Evolutionary conservation across 331 rosid species (phyloP), one percentile per base, ranked within the genome.

Genomic region (Pyrus hybrid): DNA sequence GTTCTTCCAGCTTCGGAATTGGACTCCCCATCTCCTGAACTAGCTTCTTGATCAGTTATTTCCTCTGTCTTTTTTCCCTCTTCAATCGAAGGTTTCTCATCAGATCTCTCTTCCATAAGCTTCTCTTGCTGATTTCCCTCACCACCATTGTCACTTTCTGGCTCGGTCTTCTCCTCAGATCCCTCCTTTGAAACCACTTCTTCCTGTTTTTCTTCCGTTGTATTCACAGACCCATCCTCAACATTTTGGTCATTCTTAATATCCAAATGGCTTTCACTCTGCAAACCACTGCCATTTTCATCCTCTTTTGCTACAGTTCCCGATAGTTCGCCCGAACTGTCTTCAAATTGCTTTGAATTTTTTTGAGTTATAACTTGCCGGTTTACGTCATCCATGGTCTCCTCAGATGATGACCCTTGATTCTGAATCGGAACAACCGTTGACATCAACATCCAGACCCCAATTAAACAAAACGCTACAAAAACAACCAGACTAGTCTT

Each of bases 371-470:
- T 78, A 28, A 66, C 58, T 56, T 73, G 77, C 25, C 2, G 41
- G 26, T 82, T 83, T 32, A 78, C 85, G 76, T 79, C 85, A 71
- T 75, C 76, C 53, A 77, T 49, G 17, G 83, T 47, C 82, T 86
- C 85, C 69, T 84, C 67, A 49, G 78, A 81, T 66, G 76, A 80
- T 47, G 84, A 33, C 62, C 54, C 87, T 74, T 84, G 77, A 83
- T 79, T 87, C 82, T 86, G 88, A 76, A 82, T 69, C 14, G 93
- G 90, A 66, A 26, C 88, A 35, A 79, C 78, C 63, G 90, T 86
- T 71, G 97, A 88, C 90, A 88, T 89, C 37, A 79, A 76, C 78
- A 90, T 80, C 97, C 97, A 91, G 71, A 91, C 70, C 32, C 89
- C 96, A 78, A 89, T 86, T 47, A 89, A 81, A 76, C 90, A 91